Evolutionary conservation across 1,284 basidiomycete genomes (phyloP), one percentile per base, ranked within the genome.

Genomic region (Boletus hoseneyae): DNA sequence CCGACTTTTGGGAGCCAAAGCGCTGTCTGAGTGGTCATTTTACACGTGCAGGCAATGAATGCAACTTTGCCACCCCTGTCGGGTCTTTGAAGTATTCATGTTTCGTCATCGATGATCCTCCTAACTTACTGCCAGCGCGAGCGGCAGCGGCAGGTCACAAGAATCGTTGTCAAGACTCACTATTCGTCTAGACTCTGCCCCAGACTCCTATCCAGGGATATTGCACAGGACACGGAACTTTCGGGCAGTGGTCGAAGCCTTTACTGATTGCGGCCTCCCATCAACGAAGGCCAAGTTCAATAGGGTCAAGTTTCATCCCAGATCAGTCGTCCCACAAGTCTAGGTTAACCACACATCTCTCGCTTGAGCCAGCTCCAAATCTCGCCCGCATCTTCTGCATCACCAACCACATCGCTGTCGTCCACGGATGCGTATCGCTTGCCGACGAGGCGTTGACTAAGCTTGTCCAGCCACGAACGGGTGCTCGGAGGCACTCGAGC

Each of bases 391-490:
- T 25, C 30, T 13, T 47, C 35, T 13, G 21, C 21, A n/a, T 38
- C 42, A 29, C 18, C 50, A 16, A 58, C 15, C 35, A 50, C 42
- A 1, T 60, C 60, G 10, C 39, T 21, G 7, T 73, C 67, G 3
- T 73, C 67, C 18, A 75, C 63, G 48, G 76, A 76, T 12, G 76
- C 80, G 54, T 83, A 83, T 50, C 67, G 69, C 57, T 74, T 71
- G 16, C 73, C 74, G 46, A 68, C 64, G 30, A 81, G 60, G 16
- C 44, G 47, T 12, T 33, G 51, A 12, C 65, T 65, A 16, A 75
- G 38, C 6, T 40, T 46, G 3, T 57, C 55, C 33, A 73, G 48
- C 9, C 52, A 48, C 5, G 58, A 46, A 23, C 39, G 46, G 33
- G 59, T 47, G n/a, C 29, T 36, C 11, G 23, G 19, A 23, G 49